Percentiles rank a stretch among this genome's conserved stretches.
These are phyloP conservation scores for Sphaerulina vaccinii DNA, from an alignment of 2,329 filamentous ascomycete genomes.

Conservation along the genomic window DNA sequence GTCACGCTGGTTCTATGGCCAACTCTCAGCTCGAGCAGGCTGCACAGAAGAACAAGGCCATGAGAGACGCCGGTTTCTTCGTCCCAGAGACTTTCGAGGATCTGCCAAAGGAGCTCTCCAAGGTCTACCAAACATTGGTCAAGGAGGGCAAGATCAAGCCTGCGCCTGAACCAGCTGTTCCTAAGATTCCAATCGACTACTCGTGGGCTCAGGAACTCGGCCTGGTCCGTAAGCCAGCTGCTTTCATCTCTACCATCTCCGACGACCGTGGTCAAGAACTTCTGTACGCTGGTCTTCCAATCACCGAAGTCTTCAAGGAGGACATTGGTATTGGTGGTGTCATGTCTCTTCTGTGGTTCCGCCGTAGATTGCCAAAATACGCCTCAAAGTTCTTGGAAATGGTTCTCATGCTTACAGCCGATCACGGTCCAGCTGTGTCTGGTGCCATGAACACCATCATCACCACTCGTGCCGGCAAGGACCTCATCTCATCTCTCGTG, in stretches of 20 bases:
- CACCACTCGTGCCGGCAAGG: constrained; percentile 98
- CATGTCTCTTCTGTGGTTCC: constrained; percentile 99
- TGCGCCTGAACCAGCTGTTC: constrained; percentile 82
- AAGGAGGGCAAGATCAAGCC: constrained; percentile 81
- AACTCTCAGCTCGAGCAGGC: constrained; percentile 99
- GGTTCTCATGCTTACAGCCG: constrained; percentile 99
- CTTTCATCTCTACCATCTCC: constrained; percentile 99
- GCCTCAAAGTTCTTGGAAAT: constrained; percentile 99
- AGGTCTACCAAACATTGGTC: constrained; percentile 87
- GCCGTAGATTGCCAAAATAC: constrained; percentile 90
- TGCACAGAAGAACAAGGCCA: constrained; percentile 91
- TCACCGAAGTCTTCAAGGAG: constrained; percentile 99
- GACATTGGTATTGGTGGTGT: constrained; percentile 99
- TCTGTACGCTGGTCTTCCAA: constrained; percentile 97
- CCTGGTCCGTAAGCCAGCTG: constrained; percentile 98
- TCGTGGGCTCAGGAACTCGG: constrained; percentile 99
- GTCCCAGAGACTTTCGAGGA: constrained; percentile 98
- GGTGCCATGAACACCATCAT: constrained; percentile 99
- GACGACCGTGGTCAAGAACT: constrained; percentile 99
- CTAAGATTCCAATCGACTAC: constrained; percentile 99
- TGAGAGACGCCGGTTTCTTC: constrained; percentile 91
- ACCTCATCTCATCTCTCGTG: constrained; percentile 92
- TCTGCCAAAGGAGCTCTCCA: constrained; percentile 71
- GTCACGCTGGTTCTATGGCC: constrained; percentile 96
- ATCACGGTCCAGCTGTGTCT: constrained; percentile 97